phyloP scores from a whole-genome alignment of 1,284 basidiomycete genomes.

The Ustilago loliicola region DNA sequence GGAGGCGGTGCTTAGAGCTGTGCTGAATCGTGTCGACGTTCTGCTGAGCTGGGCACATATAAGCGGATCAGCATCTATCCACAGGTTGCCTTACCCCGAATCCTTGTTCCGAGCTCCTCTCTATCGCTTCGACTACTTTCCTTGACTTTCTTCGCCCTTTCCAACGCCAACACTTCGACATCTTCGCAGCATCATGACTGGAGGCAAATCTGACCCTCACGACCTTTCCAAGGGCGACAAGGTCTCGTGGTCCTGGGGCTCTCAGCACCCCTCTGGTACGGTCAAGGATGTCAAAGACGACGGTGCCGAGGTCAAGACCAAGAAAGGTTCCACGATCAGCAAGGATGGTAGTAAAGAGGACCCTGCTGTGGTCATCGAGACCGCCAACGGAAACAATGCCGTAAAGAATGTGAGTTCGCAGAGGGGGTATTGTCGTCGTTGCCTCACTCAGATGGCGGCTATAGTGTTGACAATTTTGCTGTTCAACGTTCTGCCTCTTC shows the following conservation, averaged over 20 bases:
- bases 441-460: not conserved
- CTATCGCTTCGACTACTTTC: not conserved
- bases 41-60: not conserved
- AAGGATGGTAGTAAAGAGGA: constrained; percentile 51
- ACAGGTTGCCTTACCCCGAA: not conserved
- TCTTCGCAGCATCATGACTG: constrained; percentile 19
- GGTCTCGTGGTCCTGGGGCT: constrained; percentile 57
- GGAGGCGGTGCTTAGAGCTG: not conserved
- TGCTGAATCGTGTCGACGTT: not conserved
- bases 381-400: constrained; percentile 46
- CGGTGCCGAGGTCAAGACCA: constrained; percentile 52
- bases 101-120: not conserved
- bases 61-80: not conserved
- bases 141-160: not conserved
- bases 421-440: not conserved
- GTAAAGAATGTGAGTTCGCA: constrained; percentile 56
- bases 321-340: constrained; percentile 55
- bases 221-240: constrained; percentile 44
- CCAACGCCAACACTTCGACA: not conserved
- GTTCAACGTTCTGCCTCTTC: not conserved
- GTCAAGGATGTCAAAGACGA: constrained; percentile 59
- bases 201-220: constrained; percentile 34
- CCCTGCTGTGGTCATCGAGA: constrained; percentile 56
- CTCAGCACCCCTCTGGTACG: constrained; percentile 49
- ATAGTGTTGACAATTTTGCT: not conserved